phyloP scores from a whole-genome alignment of 2,329 filamentous ascomycete genomes.

The Trichophaea hybrida region DNA sequence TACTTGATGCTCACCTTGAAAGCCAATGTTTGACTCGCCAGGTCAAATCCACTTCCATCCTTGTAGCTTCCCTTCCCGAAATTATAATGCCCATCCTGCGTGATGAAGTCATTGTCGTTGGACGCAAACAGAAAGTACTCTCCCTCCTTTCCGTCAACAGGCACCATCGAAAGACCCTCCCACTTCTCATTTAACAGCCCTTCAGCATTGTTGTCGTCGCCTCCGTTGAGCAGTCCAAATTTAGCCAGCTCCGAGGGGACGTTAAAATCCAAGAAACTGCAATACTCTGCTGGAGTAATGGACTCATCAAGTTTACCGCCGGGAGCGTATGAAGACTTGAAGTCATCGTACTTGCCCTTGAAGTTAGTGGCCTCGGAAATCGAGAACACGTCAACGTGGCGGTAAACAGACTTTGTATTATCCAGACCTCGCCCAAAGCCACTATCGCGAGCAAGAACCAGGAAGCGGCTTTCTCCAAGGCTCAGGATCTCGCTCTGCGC shows the following conservation, averaged over 20 bases:
- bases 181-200: slow-evolving; percentile 60
- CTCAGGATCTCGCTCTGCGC: slow-evolving; percentile 56
- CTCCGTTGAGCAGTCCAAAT: slow-evolving; percentile 57
- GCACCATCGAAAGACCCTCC: slow-evolving; percentile 53
- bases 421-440: slow-evolving; percentile 44
- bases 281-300: slow-evolving; percentile 47
- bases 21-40: slow-evolving; percentile 49
- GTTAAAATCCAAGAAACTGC: slow-evolving; percentile 54
- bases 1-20: slow-evolving; percentile 38
- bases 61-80: slow-evolving; percentile 42
- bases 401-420: slow-evolving; percentile 44
- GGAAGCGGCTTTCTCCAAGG: slow-evolving; percentile 48
- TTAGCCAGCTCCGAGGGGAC: slow-evolving; percentile 47
- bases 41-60: slow-evolving; percentile 43
- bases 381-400: slow-evolving; percentile 56
- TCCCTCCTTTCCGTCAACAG: slow-evolving; percentile 38
- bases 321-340: slow-evolving; percentile 35
- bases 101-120: slow-evolving; percentile 63
- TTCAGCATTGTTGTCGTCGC: slow-evolving; percentile 37
- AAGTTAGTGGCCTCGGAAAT: slow-evolving; percentile 48
- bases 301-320: slow-evolving; percentile 41
- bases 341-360: slow-evolving; percentile 29
- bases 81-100: slow-evolving; percentile 50
- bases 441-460: slow-evolving; percentile 52
- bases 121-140: slow-evolving; percentile 51